Percentiles rank a stretch among this genome's conserved stretches.
Conservation (phyloP, 2,329 filamentous ascomycete genomes). For the Scytalidium sp. region DNA sequence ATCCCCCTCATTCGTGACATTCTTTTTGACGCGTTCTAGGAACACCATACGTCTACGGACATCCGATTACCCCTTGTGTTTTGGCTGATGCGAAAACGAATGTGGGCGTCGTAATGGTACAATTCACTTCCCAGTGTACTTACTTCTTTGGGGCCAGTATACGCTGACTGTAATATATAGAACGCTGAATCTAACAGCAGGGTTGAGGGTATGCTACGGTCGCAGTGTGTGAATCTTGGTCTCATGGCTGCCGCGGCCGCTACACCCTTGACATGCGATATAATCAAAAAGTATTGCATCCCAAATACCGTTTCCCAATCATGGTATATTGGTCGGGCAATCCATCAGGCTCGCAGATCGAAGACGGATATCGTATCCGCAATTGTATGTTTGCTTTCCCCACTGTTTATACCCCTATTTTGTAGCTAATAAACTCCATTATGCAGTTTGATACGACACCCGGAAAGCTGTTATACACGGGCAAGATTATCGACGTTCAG, state of each 20-base stretch:
- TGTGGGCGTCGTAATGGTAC: too few relatives aligned
- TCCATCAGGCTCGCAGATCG: conserved; percentile 25
- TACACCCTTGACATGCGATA: conserved; percentile 29
- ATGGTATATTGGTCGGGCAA: conserved; percentile 31
- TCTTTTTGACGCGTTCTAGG: too few relatives aligned
- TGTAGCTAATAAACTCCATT: too few relatives aligned
- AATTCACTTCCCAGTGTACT: too few relatives aligned
- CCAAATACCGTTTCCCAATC: conserved; percentile 32
- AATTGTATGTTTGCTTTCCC: conserved; percentile 12
- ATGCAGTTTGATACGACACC: conserved; percentile 22
- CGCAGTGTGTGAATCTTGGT: conserved; percentile 35
- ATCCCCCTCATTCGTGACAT: too few relatives aligned
- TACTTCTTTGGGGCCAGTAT: too few relatives aligned
- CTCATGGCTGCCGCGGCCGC: conserved; percentile 34
- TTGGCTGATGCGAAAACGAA: conserved; percentile 36
- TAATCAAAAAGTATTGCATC: conserved; percentile 31
- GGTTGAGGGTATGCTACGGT: conserved; percentile 33
- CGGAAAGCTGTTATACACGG: conserved; percentile 34
- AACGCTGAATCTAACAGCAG: too few relatives aligned
- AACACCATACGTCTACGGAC: conserved; percentile 37
- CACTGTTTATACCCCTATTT: too few relatives aligned
- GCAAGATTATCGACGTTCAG: conserved; percentile 37
- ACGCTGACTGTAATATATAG: too few relatives aligned
- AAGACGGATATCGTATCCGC: conserved; percentile 28
- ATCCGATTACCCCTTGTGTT: conserved; percentile 33